Evolutionary conservation across 116 monocot species (phyloP).

Genomic region (Posidonia oceanica): DNA sequence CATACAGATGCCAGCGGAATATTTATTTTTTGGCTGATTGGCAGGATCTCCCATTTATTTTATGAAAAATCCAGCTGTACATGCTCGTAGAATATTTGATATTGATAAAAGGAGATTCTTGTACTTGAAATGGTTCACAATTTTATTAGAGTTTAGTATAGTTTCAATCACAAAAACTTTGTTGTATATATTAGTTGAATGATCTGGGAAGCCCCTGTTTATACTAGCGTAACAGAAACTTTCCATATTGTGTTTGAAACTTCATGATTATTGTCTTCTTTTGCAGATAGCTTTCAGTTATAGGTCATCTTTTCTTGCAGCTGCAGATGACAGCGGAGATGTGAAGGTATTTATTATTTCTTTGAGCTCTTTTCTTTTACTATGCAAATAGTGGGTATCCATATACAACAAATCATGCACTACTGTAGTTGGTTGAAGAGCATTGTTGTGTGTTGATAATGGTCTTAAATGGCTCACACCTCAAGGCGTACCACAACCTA

Average conservation of each 20-base stretch:
- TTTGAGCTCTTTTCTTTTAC: background rate
- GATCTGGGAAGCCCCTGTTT: too few relatives aligned
- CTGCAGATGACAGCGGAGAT: conserved; percentile 88
- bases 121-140: background rate
- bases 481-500: too few relatives aligned
- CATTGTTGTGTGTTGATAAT: background rate
- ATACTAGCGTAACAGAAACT: background rate
- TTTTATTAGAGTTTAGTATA: too few relatives aligned
- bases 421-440: background rate
- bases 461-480: too few relatives aligned
- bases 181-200: background rate
- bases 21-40: background rate
- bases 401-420: background rate
- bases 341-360: conserved; percentile 46
- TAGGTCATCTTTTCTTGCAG: conserved; percentile 71
- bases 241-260: background rate
- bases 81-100: background rate
- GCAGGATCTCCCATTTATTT: background rate
- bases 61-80: background rate
- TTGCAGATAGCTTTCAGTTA: conserved; percentile 58
- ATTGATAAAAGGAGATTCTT: background rate
- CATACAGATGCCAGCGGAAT: background rate
- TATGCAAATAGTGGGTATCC: background rate
- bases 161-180: too few relatives aligned
- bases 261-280: background rate